Conservation (phyloP, 2,329 filamentous ascomycete species). For the Apiospora sp. region DNA sequence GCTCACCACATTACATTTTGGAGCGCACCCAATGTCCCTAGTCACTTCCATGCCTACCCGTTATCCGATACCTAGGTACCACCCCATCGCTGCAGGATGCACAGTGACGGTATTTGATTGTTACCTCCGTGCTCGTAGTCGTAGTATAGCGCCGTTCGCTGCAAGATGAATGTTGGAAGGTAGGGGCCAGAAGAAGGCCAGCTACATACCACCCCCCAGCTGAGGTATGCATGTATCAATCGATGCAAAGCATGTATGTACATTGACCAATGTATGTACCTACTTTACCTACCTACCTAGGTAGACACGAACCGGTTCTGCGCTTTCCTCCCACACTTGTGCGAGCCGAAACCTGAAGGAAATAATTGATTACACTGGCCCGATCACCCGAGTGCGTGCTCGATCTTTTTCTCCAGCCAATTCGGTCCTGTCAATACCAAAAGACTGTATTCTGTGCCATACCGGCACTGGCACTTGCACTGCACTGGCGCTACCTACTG, state of each 20-base stretch:
- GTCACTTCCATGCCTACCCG: not conserved
- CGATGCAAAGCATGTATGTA: not conserved
- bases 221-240: not conserved
- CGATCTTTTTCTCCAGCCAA: too few species aligned
- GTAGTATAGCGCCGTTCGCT: too few species aligned
- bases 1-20: too few species aligned
- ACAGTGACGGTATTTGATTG: too few species aligned
- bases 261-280: not conserved
- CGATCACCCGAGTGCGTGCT: not conserved
- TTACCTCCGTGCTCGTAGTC: too few species aligned
- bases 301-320: not conserved
- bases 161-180: too few species aligned
- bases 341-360: constrained; percentile 12
- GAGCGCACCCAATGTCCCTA: not conserved
- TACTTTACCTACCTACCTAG: not conserved
- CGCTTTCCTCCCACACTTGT: constrained; percentile 16
- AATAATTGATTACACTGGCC: not conserved
- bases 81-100: too few species aligned
- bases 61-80: too few species aligned
- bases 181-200: too few species aligned
- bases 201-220: too few species aligned
- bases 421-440: not conserved
- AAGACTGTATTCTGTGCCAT: not conserved
- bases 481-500: not conserved
- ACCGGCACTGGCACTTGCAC: not conserved